Percentiles rank a stretch among this genome's conserved stretches.
Evolutionary conservation across 2,329 filamentous ascomycete genomes (phyloP).

Genomic region (Eutypella sp.): DNA sequence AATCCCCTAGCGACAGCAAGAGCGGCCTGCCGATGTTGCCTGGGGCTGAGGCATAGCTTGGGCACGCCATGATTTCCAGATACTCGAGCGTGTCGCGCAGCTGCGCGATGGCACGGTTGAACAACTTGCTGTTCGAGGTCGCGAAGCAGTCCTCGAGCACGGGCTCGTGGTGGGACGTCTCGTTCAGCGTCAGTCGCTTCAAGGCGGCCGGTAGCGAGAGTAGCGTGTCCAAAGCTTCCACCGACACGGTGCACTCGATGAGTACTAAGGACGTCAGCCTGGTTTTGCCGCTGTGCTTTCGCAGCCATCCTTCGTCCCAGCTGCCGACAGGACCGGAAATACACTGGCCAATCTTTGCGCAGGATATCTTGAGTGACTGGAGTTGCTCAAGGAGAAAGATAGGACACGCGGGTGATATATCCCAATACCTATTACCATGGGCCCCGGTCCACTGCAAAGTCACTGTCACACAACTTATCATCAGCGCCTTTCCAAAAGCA

Average conservation of each 20-base stretch:
- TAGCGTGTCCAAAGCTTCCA: constrained; percentile 6
- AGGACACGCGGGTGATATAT: constrained; percentile 6
- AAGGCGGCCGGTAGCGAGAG: constrained; percentile 9
- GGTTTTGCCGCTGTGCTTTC: constrained; percentile 5
- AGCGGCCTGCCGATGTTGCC: neutral
- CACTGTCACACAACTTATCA: constrained; percentile 5
- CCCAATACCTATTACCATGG: constrained; percentile 4
- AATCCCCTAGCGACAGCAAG: constrained; percentile 10
- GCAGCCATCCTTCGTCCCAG: constrained; percentile 1
- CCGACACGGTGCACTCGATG: constrained; percentile 6
- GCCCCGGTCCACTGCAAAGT: constrained; percentile 8
- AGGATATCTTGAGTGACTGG: constrained; percentile 11
- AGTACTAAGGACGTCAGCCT: constrained; percentile 6
- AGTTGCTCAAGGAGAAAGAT: constrained; percentile 12
- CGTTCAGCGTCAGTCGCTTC: constrained; percentile 3
- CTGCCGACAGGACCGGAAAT: neutral
- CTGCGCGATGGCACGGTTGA: constrained; percentile 12
- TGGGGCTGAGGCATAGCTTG: neutral
- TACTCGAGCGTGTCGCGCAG: constrained; percentile 7
- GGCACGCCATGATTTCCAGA: constrained; percentile 4
- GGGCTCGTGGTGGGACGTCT: constrained; percentile 5
- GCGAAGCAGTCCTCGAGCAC: constrained; percentile 1
- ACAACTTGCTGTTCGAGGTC: constrained; percentile 1
- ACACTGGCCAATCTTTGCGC: constrained; percentile 5
- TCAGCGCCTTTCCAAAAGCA: too few relatives aligned